Conservation (phyloP, 1,284 basidiomycete genomes). For the Agroathelia rolfsii region DNA sequence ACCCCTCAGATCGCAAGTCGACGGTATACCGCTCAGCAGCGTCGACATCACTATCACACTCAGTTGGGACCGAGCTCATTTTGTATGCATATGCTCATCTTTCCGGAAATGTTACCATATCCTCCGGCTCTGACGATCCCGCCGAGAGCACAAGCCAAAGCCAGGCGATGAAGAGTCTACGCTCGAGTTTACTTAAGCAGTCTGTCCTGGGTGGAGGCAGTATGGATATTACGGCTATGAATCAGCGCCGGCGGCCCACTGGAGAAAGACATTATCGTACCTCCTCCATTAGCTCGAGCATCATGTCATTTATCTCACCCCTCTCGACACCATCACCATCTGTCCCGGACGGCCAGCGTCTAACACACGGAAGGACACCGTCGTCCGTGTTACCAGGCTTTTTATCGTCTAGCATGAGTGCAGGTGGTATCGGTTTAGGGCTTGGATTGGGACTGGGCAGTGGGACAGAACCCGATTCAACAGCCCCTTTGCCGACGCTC, state of each 20-base stretch:
- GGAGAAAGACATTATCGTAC: constrained; percentile 34
- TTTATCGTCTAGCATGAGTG: no score
- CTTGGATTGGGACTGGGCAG: constrained; percentile 17
- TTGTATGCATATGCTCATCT: constrained; percentile 84
- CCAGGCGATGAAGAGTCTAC: constrained; percentile 34
- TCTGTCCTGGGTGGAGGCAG: constrained; percentile 62
- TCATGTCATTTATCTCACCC: constrained; percentile 45
- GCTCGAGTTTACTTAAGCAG: constrained; percentile 37
- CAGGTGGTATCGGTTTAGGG: no score
- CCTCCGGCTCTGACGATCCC: constrained; percentile 20
- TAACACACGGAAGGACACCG: no score
- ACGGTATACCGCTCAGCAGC: constrained; percentile 26
- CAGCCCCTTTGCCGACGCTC: constrained; percentile 68
- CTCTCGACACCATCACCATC: no score
- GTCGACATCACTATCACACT: constrained; percentile 30
- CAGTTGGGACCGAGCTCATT: constrained; percentile 60
- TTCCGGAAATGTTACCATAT: constrained; percentile 51
- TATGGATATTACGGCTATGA: constrained; percentile 58
- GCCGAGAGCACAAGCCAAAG: constrained; percentile 34
- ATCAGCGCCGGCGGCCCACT: constrained; percentile 20
- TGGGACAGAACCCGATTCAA: constrained; percentile 50
- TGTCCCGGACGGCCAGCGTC: no score
- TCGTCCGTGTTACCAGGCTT: no score
- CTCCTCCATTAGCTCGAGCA: constrained; percentile 42
- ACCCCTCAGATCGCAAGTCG: constrained; percentile 16